Evolutionary conservation across 345 rosid genomes (phyloP), one percentile per base, ranked within the genome.

Genomic region (Rhizophora mangle): DNA sequence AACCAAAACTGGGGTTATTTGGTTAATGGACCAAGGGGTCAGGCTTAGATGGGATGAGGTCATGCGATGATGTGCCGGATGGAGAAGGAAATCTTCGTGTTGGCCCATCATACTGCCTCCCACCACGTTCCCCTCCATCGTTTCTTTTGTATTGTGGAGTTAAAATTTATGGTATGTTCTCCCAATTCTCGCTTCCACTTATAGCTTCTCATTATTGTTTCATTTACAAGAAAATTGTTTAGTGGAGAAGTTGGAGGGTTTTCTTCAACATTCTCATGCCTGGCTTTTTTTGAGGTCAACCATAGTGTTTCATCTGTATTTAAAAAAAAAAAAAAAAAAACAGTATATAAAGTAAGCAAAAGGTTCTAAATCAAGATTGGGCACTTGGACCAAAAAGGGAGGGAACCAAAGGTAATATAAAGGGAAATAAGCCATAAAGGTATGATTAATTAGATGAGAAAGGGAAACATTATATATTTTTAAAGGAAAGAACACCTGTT

Each of bases 91-190:
- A 26, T 31, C 53, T 63, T n/a, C 68, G 47, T 56, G 13, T 16
- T 72, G 21, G 58, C 2, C 66, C 60, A 60, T 66, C 66, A 73
- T 73, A 34, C 36, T 66, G 76, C 76, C 31, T 39, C 54, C 76
- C 71, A 60, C 61, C 26, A 55, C 11, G 15, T 39, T 55, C 53
- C 15, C 24, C 63, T 61, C 13, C 9, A 15, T 62, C 21, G 5
- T 6, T 8, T 37, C 16, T 24, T 19, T 32, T 52, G 29, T 20
- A 27, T 36, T 22, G 27, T 49, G 31, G 32, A 51, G 21, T 10
- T 22, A 8, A 7, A 3, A 68, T 32, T 56, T 21, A 24, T 24
- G 31, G 10, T 56, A 9, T 56, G 13, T 56, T 6, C 60, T 27
- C 11, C 11, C 11, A 24, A 46, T 19, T 51, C 20, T 16, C 47